Evolutionary conservation across 2,329 filamentous ascomycete species (phyloP).

Genomic region (Lojkania enalia): DNA sequence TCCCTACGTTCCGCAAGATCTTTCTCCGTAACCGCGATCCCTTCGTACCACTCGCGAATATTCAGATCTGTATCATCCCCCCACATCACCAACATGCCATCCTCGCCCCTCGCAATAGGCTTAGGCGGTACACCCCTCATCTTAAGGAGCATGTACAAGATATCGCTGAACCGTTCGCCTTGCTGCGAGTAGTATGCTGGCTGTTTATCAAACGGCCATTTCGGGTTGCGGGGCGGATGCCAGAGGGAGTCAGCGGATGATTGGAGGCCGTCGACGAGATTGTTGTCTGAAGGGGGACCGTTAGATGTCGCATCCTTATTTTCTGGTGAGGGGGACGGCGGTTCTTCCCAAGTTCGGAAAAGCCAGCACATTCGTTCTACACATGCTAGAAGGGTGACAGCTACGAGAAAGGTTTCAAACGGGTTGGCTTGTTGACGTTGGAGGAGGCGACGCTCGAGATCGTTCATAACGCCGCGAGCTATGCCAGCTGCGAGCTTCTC

Average conservation of each 20-base stretch:
- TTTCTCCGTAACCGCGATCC: conserved; percentile 32
- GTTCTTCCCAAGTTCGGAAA: conserved; percentile 56
- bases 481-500: conserved; percentile 59
- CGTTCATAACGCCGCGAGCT: conserved; percentile 60
- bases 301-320: conserved; percentile 6
- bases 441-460: conserved; percentile 62
- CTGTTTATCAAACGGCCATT: conserved; percentile 59
- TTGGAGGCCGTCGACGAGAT: conserved; percentile 24
- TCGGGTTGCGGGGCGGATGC: conserved; percentile 23
- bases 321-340: background rate
- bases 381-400: conserved; percentile 61
- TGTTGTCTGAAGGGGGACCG: background rate
- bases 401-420: conserved; percentile 63
- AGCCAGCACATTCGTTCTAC: conserved; percentile 64
- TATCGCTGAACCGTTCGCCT: conserved; percentile 61
- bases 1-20: conserved; percentile 33
- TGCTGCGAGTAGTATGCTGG: conserved; percentile 58
- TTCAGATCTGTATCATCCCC: conserved; percentile 26
- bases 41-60: conserved; percentile 40
- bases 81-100: conserved; percentile 42
- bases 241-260: conserved; percentile 13
- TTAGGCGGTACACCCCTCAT: conserved; percentile 57
- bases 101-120: conserved; percentile 32
- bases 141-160: conserved; percentile 60
- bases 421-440: conserved; percentile 60